Evolutionary conservation across 768 basidiomycete species (phyloP).

Genomic region (Amanita fuliginea): DNA sequence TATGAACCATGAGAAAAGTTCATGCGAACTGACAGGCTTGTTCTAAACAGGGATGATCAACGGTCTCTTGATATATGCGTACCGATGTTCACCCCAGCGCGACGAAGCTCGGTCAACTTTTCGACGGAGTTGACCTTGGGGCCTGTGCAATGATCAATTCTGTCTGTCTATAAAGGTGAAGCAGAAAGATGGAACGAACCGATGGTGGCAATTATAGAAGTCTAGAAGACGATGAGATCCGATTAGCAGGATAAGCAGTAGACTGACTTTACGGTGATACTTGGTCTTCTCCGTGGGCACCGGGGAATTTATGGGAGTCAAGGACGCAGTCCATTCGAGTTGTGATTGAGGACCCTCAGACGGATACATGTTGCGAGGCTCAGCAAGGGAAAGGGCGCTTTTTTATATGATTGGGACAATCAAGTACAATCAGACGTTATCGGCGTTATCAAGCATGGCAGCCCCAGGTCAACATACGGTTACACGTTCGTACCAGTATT

Average conservation of each 20-base stretch:
- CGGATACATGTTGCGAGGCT: slow-evolving; percentile 34
- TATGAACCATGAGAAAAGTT: slow-evolving; percentile 99
- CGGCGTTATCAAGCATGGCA: slow-evolving; percentile 6
- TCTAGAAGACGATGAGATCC: slow-evolving; percentile 37
- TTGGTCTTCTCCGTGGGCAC: slow-evolving; percentile 72
- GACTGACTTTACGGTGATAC: slow-evolving; percentile 78
- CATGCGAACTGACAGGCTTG: slow-evolving; percentile 77
- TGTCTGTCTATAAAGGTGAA: background rate
- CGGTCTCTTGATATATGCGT: slow-evolving; percentile 19
- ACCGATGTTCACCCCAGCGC: slow-evolving; percentile 98
- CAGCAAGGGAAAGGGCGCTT: slow-evolving; percentile 5
- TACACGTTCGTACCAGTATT: slow-evolving; percentile 19
- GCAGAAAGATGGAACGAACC: slow-evolving; percentile 35
- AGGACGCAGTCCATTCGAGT: slow-evolving; percentile 85
- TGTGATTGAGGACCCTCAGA: slow-evolving; percentile 62
- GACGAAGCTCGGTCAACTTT: slow-evolving; percentile 72
- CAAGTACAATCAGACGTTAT: slow-evolving; percentile 10
- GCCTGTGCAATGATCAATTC: slow-evolving; percentile 32
- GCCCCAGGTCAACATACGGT: too few relatives aligned
- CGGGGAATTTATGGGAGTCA: slow-evolving; percentile 64
- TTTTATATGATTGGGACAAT: slow-evolving; percentile 7
- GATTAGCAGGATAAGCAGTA: slow-evolving; percentile 8
- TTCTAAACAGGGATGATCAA: slow-evolving; percentile 5
- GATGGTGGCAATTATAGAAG: slow-evolving; percentile 97
- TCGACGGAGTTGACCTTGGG: slow-evolving; percentile 93